Evolutionary conservation across 352 stramenopile genomes (phyloP).

Genomic region (Phytophthora pistaciae): DNA sequence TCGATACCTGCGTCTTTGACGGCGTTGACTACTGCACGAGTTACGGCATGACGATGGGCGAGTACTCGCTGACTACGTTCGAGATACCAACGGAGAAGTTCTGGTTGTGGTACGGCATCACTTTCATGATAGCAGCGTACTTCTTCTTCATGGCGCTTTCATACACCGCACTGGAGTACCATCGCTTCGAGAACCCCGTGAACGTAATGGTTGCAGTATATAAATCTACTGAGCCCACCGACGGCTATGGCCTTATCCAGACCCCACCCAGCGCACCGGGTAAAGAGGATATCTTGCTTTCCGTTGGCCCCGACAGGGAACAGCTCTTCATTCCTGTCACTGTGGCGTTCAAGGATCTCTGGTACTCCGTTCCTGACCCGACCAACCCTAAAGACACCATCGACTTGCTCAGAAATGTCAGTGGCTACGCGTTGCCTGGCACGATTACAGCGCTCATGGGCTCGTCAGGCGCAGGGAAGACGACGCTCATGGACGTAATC

Average conservation of each 20-base stretch:
- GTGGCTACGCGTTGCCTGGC: slow-evolving; percentile 21
- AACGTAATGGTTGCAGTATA: slow-evolving; percentile 26
- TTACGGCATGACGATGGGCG: slow-evolving; percentile 24
- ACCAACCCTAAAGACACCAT: slow-evolving; percentile 28
- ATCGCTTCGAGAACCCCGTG: slow-evolving; percentile 22
- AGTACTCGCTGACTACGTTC: slow-evolving; percentile 26
- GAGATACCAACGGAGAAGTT: slow-evolving; percentile 26
- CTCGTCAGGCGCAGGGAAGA: slow-evolving; percentile 27
- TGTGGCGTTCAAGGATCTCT: slow-evolving; percentile 26
- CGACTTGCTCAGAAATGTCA: slow-evolving; percentile 28
- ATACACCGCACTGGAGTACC: slow-evolving; percentile 25
- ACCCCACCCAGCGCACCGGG: slow-evolving; percentile 12
- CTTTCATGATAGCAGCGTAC: slow-evolving; percentile 21
- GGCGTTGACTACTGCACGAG: slow-evolving; percentile 22
- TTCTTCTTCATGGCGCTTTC: slow-evolving; percentile 36
- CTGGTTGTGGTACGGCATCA: slow-evolving; percentile 35
- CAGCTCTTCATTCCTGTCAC: slow-evolving; percentile 24
- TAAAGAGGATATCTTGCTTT: not conserved
- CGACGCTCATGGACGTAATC: slow-evolving; percentile 32
- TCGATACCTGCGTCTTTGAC: slow-evolving; percentile 27
- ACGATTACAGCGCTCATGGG: slow-evolving; percentile 31
- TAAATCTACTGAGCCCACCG: not conserved
- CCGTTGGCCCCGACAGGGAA: slow-evolving; percentile 3
- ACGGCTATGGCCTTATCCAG: slow-evolving; percentile 10
- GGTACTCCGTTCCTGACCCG: slow-evolving; percentile 25